These are phyloP conservation scores for Calvatia gigantea DNA, from an alignment of 768 basidiomycete genomes.

Conservation along the genomic window DNA sequence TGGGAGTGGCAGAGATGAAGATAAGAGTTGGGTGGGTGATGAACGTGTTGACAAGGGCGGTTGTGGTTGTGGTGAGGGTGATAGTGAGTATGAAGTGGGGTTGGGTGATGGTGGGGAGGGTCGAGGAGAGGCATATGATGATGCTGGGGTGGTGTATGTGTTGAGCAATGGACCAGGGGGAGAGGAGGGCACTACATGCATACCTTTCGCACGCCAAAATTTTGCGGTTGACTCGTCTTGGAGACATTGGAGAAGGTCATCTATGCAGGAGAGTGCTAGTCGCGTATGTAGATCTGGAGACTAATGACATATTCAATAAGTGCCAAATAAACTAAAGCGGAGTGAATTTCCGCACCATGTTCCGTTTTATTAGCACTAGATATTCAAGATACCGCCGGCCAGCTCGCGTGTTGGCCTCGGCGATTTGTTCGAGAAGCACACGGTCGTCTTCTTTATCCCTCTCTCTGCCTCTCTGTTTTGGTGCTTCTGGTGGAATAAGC, in stretches of 20 bases:
- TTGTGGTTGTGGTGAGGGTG: constrained; percentile 19
- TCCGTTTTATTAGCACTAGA: constrained; percentile 68
- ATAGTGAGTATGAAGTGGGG: background rate
- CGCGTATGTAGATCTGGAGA: constrained; percentile 63
- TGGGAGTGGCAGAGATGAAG: constrained; percentile 20
- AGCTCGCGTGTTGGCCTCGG: constrained; percentile 52
- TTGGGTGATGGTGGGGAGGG: background rate
- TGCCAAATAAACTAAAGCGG: background rate
- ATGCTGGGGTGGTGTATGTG: constrained; percentile 28
- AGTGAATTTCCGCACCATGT: constrained; percentile 44
- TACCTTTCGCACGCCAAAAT: constrained; percentile 74
- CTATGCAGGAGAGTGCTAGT: constrained; percentile 54
- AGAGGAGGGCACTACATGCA: background rate
- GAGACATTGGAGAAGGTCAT: constrained; percentile 48
- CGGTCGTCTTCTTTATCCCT: constrained; percentile 55
- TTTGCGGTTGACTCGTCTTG: constrained; percentile 52
- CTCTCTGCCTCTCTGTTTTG: constrained; percentile 50
- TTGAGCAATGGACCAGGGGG: constrained; percentile 1
- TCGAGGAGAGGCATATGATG: constrained; percentile 46
- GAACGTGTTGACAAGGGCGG: constrained; percentile 46
- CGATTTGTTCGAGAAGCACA: constrained; percentile 51
- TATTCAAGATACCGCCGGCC: constrained; percentile 78
- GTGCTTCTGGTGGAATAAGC: constrained; percentile 49
- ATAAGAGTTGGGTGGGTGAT: background rate
- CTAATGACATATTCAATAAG: constrained; percentile 27